Evolutionary conservation across 2,329 filamentous ascomycete species (phyloP).

Genomic region (Lojkania enalia): DNA sequence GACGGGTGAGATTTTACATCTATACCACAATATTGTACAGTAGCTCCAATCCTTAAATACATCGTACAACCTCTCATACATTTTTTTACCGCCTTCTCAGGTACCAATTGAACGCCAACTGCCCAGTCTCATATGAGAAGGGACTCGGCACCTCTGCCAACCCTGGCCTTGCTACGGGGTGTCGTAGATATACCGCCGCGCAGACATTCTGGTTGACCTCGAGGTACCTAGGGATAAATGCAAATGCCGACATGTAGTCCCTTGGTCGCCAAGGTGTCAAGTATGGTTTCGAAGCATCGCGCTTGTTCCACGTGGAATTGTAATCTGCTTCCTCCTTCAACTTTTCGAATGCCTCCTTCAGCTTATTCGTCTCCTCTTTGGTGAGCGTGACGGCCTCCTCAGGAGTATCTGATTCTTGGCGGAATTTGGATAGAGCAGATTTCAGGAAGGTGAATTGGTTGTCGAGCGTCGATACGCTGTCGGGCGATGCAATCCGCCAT

Average conservation of each 20-base stretch:
- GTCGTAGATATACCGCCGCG: constrained; percentile 89
- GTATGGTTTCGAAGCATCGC: constrained; percentile 68
- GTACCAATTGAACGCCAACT: constrained; percentile 94
- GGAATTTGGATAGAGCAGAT: constrained; percentile 1
- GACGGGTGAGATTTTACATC: constrained; percentile 9
- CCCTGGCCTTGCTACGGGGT: constrained; percentile 86
- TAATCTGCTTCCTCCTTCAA: constrained; percentile 77
- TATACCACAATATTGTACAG: background rate
- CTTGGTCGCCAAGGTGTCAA: constrained; percentile 87
- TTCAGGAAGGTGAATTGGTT: constrained; percentile 53
- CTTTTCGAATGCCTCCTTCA: constrained; percentile 61
- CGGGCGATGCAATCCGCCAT: constrained; percentile 48
- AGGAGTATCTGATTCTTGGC: constrained; percentile 4
- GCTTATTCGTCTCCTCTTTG: constrained; percentile 60
- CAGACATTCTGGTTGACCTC: constrained; percentile 99
- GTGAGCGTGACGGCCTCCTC: constrained; percentile 22
- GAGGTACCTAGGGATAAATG: constrained; percentile 91
- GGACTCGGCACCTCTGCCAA: constrained; percentile 76
- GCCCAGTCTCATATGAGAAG: constrained; percentile 69
- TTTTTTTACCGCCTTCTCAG: constrained; percentile 71
- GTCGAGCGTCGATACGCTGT: constrained; percentile 50
- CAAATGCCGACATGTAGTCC: constrained; percentile 86
- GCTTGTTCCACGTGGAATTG: constrained; percentile 57
- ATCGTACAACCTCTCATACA: background rate
- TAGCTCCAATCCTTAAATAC: background rate